Base-by-base conservation (phyloP, 108 stramenopile genomes). In the Cyclotella baltica region DNA sequence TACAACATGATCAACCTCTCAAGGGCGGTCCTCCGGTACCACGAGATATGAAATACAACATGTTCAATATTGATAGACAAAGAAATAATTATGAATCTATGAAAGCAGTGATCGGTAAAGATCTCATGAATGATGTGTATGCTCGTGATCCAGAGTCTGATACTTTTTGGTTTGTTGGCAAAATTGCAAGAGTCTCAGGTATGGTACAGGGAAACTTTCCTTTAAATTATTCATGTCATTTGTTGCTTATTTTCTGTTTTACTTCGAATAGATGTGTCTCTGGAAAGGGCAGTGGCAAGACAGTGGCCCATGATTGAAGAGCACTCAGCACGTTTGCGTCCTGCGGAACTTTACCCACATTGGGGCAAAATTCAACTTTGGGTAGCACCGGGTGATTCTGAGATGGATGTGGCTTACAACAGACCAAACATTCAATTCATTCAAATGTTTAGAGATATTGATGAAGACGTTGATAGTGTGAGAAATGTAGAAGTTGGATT, bases 381-480 rank as follows among this genome's bases (percentile, higher is more conserved):
- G 94, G 76, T 80, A 5, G 90, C 90, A 28, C 91, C 92, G 9
- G 91, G 90, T 22, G 94, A 95, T 81, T 88, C 89, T 10, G 94
- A 95, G 77, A 27, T 95, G 70, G 92, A 95, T 53, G 90, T 95
- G 18, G 92, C 94, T 0, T 95, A 95, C 80, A 86, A 89, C 74
- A 82, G 88, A 67, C 90, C 91, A 0, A 36, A 77, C 22, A 51
- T 90, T 22, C 50, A 71, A 22, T 86, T 89, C 46, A 29, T 52
- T 22, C 86, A 88, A 62, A 87, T 88, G 87, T 62, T 69, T 52
- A 62, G 83, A 25, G 82, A 62, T 31, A 78, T 76, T 70, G 80
- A 48, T 35, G 76, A 63, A 15, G 65, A 46, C 56, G 69, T 43
- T 23, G 43, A 62, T 33, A 51, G 77, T 10, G 75, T 95, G 47